phyloP scores from a whole-genome alignment of 352 stramenopile genomes.

The Phytophthora palmivora region DNA sequence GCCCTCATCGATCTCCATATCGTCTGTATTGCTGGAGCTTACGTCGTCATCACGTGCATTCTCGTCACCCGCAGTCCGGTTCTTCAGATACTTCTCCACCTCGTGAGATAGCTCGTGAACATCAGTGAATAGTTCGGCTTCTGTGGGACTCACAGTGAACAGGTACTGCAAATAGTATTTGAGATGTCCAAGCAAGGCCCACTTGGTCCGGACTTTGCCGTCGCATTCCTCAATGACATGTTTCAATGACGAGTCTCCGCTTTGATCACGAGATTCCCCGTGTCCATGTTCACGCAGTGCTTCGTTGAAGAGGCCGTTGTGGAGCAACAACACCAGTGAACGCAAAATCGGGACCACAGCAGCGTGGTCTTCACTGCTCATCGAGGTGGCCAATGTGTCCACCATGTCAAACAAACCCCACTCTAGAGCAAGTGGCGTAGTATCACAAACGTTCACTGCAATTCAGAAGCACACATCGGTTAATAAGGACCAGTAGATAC shows the following conservation, averaged over 20 bases:
- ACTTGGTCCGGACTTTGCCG: constrained; percentile 59
- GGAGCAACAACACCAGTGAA: constrained; percentile 59
- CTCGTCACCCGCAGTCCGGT: constrained; percentile 10
- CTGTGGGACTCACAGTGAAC: constrained; percentile 71
- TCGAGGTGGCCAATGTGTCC: constrained; percentile 69
- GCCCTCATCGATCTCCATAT: constrained; percentile 30
- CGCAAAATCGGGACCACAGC: constrained; percentile 66
- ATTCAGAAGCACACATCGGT: constrained; percentile 22
- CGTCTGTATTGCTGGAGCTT: constrained; percentile 27
- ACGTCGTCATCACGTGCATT: constrained; percentile 14
- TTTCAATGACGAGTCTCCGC: constrained; percentile 36
- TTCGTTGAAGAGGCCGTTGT: constrained; percentile 67
- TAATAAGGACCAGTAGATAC: constrained; percentile 3
- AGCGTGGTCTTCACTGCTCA: constrained; percentile 85
- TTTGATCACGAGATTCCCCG: constrained; percentile 23
- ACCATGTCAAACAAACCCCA: constrained; percentile 80
- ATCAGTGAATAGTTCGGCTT: constrained; percentile 70
- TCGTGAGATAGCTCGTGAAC: constrained; percentile 51
- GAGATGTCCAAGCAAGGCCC: constrained; percentile 60
- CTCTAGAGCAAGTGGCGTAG: constrained; percentile 66
- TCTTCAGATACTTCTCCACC: constrained; percentile 50
- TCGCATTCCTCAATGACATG: constrained; percentile 50
- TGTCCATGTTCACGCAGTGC: constrained; percentile 32
- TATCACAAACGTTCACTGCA: constrained; percentile 62
- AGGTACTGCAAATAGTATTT: constrained; percentile 83